Evolutionary conservation across 129 eudicot genomes (phyloP), one percentile per base, ranked within the genome.

Genomic region (Smallanthus sonchifolius): DNA sequence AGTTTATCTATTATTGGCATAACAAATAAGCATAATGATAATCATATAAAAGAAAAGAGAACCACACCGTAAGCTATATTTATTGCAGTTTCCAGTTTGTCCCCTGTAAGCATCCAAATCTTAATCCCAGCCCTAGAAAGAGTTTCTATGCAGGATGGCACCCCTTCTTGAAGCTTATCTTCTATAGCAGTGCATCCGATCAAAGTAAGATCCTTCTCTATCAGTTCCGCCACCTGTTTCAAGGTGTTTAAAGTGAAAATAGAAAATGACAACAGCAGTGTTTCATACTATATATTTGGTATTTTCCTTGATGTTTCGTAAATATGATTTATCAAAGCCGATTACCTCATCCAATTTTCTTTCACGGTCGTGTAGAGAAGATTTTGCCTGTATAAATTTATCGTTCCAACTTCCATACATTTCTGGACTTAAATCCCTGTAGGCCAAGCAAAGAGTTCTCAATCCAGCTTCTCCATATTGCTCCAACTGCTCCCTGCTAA

Each of bases 101-200:
- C 98, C 37, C 98, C 98, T 49, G 98, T 94, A 63, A 94, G 89
- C 77, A 94, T 96, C 98, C 98, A 94, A 65, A 94, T 94, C 81
- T 94, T 94, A 36, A 94, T 94, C 82, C 98, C 98, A 73, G 98
- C 98, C 83, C 85, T 86, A 48, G 97, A 76, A 62, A 94, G 92
- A 65, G 97, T 94, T 83, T 94, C 98, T 77, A 94, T 94, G 74
- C 97, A 90, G 43, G 92, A 51, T 5, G 98, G 98, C 69, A 94
- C 98, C 42, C 98, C 98, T 82, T 94, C 97, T 83, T 94, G 98
- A 86, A 94, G 98, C 89, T 94, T 94, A 79, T 94, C 98, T 91
- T 94, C 98, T 56, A 94, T 94, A 71, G 98, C 98, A 37, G 98
- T 90, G 80, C 89, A 84, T 43, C 98, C 98, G 76, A 94, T 91